Conservation (phyloP, 345 rosid genomes). For the Citrus sp. region DNA sequence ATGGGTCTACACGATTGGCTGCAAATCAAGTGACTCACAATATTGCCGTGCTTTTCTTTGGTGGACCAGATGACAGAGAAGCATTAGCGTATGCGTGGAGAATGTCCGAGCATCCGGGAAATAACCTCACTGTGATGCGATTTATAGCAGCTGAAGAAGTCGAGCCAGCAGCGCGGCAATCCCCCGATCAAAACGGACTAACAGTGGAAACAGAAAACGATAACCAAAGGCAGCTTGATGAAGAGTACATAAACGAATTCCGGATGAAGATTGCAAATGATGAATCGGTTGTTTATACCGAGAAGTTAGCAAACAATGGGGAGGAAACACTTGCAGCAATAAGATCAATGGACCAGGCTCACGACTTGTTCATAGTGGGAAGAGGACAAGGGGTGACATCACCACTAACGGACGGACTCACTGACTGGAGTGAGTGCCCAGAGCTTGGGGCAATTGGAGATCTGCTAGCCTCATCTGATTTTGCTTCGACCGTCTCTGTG, state of each 20-base stretch:
- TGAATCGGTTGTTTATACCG: slow-evolving; percentile 44
- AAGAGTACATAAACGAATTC: slow-evolving; percentile 52
- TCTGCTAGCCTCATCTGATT: slow-evolving; percentile 89
- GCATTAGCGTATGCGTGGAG: slow-evolving; percentile 79
- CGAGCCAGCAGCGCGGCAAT: neutral
- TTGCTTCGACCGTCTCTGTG: slow-evolving; percentile 73
- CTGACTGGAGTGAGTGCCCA: slow-evolving; percentile 99
- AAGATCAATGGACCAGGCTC: slow-evolving; percentile 60
- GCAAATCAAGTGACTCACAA: slow-evolving; percentile 57
- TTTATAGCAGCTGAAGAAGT: slow-evolving; percentile 47
- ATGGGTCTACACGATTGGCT: slow-evolving; percentile 46
- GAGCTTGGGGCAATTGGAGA: slow-evolving; percentile 97
- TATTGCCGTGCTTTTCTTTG: slow-evolving; percentile 72
- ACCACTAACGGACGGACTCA: slow-evolving; percentile 79
- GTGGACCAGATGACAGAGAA: slow-evolving; percentile 90
- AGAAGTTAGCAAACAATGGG: slow-evolving; percentile 64
- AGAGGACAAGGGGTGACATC: slow-evolving; percentile 80
- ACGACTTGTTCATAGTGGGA: slow-evolving; percentile 84
- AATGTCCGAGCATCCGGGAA: slow-evolving; percentile 72
- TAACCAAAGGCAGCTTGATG: slow-evolving; percentile 52
- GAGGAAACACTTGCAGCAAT: slow-evolving; percentile 81
- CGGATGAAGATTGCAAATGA: slow-evolving; percentile 35
- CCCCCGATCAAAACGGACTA: slow-evolving; percentile 9
- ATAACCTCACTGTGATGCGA: slow-evolving; percentile 54
- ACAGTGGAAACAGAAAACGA: slow-evolving; percentile 27